Evolutionary conservation across 805 yeast genomes (phyloP), one percentile per base, ranked within the genome.

Genomic region (Kodamaea jinghongensis): DNA sequence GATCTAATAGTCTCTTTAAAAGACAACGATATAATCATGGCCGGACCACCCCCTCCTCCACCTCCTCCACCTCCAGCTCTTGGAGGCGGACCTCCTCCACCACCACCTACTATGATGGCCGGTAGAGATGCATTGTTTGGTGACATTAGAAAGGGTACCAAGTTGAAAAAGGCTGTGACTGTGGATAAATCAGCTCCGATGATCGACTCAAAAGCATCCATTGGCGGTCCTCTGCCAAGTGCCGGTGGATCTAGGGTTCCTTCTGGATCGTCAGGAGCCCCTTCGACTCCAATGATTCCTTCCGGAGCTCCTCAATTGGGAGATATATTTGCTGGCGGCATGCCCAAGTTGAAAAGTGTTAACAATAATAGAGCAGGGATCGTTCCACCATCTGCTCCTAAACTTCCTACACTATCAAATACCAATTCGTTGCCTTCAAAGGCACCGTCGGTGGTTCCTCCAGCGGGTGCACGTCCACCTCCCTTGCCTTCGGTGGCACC

Each of bases 301-400:
- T 29, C 50, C 36, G 60, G 58, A 4, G 61, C 58, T 8, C 81
- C 82, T 2, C 78, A 68, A 52, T 61, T 82, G 48, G 87, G 85
- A 12, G 83, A 80, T 37, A 70, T 83, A 11, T 81, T 83, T 61
- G 88, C 93, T 3, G 86, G 83, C 4, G 95, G 95, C 1, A 71
- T 86, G 60, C 93, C 95, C 6, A 83, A 83, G 52, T 67, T 86
- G 45, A 78, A 75, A 38, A 57, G 60, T 30, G 57, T 54, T 6
- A 55, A 50, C 23, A 71, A 69, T 43, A 67, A 66, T 44, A 56
- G 73, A 28, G 29, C 62, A 12, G 66, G 62, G 1, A 51, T 64
- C 11, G 56, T 65, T 8, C 70, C 71, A 1, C 46, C 52, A 6
- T 50, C 66, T 11, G 71, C 73, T 2, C 76, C 76, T 6, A 45